Conservation (phyloP, 1,139 yeast species). For the Dujonia santamariae region DNA sequence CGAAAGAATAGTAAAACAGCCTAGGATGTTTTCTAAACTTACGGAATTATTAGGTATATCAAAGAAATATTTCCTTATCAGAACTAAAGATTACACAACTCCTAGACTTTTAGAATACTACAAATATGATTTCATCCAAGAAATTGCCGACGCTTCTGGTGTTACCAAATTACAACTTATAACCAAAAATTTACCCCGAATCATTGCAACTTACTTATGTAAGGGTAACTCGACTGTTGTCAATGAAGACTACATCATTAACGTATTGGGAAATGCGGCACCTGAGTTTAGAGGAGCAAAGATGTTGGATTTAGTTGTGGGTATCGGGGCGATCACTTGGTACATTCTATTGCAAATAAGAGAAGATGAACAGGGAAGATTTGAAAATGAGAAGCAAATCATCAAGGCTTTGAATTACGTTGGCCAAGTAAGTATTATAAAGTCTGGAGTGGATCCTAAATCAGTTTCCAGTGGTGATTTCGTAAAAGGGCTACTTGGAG, state of each 20-base stretch:
- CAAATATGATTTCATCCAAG: constrained; percentile 59
- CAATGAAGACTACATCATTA: constrained; percentile 49
- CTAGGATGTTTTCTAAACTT: constrained; percentile 55
- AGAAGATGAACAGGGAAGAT: constrained; percentile 24
- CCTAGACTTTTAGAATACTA: constrained; percentile 72
- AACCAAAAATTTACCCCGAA: constrained; percentile 34
- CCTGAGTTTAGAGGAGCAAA: constrained; percentile 37
- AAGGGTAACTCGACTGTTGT: constrained; percentile 29
- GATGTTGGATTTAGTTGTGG: constrained; percentile 42
- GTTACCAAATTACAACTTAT: constrained; percentile 33
- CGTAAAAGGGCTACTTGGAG: constrained; percentile 38
- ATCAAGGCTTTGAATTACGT: constrained; percentile 39
- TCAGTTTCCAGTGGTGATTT: constrained; percentile 13
- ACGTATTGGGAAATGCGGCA: constrained; percentile 53
- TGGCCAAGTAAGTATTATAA: too few relatives aligned
- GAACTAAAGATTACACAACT: constrained; percentile 72
- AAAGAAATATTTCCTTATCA: constrained; percentile 55
- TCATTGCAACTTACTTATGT: constrained; percentile 38
- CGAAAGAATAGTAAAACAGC: constrained; percentile 59
- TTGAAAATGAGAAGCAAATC: constrained; percentile 32
- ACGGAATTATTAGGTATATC: constrained; percentile 66
- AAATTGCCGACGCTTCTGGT: constrained; percentile 40
- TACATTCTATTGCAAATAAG: constrained; percentile 36
- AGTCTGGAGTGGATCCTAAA: too few relatives aligned
- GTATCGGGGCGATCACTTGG: constrained; percentile 45